phyloP scores from a whole-genome alignment of 106 monocot species.

The Xerophyta viscosa region DNA sequence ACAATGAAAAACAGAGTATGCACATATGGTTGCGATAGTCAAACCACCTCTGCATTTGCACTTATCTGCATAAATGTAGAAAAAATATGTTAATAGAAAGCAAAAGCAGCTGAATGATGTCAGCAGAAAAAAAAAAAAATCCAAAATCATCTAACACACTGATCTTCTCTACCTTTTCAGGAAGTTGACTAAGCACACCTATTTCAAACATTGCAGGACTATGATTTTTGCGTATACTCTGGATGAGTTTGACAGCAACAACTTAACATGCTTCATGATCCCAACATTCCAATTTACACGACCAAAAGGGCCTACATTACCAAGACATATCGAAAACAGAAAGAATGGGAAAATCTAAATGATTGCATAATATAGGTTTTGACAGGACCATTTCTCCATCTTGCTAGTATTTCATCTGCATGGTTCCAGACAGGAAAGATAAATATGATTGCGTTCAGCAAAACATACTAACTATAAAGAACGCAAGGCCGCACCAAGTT shows the following conservation, averaged over 20 bases:
- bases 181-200: conserved; percentile 74
- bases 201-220: conserved; percentile 93
- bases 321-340: conserved; percentile 10
- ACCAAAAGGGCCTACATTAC: conserved; percentile 85
- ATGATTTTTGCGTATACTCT: conserved; percentile 81
- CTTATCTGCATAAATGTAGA: conserved; percentile 45
- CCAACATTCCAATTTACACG: conserved; percentile 98
- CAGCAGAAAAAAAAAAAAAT: too few relatives aligned
- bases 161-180: conserved; percentile 51
- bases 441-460: background rate
- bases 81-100: background rate
- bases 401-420: conserved; percentile 96
- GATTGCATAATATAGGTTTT: background rate
- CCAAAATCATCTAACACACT: too few relatives aligned
- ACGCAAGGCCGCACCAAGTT: too few relatives aligned
- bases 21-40: conserved; percentile 94
- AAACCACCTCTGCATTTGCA: conserved; percentile 89
- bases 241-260: conserved; percentile 85
- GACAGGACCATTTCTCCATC: conserved; percentile 75
- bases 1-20: conserved; percentile 96
- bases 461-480: background rate
- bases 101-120: background rate
- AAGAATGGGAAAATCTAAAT: background rate
- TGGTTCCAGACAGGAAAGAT: conserved; percentile 1
- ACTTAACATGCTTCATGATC: conserved; percentile 73